These are phyloP conservation scores for Gossypium turneri DNA, from an alignment of 345 rosid species.

Conservation along the genomic window DNA sequence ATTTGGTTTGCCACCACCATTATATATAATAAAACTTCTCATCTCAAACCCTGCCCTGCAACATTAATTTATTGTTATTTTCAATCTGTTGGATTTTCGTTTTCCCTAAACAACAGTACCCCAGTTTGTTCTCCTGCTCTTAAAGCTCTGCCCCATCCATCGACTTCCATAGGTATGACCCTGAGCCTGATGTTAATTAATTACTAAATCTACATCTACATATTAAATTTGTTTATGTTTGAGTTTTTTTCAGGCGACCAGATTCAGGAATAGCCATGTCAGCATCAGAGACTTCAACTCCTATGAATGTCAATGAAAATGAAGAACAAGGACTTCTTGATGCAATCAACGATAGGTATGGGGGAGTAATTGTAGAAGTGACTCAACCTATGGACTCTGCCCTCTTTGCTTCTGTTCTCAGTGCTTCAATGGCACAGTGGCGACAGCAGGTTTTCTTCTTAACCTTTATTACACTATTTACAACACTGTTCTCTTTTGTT, in stretches of 20 bases:
- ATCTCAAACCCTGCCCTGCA: background rate
- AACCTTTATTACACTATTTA: no score
- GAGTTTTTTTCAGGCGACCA: constrained; percentile 9
- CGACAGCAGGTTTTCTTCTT: constrained; percentile 49
- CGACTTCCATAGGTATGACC: background rate
- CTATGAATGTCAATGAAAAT: background rate
- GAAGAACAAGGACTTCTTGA: constrained; percentile 28
- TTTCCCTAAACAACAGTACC: background rate
- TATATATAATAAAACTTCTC: background rate
- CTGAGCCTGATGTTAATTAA: no score
- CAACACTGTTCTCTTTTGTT: no score
- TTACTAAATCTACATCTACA: no score
- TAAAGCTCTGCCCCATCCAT: background rate
- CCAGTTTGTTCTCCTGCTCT: background rate
- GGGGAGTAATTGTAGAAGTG: constrained; percentile 67
- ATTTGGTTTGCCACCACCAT: background rate
- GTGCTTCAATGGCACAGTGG: constrained; percentile 60
- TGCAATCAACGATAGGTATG: constrained; percentile 56
- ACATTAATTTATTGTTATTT: background rate
- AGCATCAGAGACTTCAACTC: constrained; percentile 22
- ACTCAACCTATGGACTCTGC: constrained; percentile 49
- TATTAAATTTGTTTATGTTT: background rate
- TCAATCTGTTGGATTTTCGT: background rate
- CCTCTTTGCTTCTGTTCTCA: constrained; percentile 51
- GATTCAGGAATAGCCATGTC: constrained; percentile 29